Percentiles rank a stretch among this genome's conserved stretches.
Conservation (phyloP, 495 filamentous ascomycete species). For the Mycothermus thermophilus region DNA sequence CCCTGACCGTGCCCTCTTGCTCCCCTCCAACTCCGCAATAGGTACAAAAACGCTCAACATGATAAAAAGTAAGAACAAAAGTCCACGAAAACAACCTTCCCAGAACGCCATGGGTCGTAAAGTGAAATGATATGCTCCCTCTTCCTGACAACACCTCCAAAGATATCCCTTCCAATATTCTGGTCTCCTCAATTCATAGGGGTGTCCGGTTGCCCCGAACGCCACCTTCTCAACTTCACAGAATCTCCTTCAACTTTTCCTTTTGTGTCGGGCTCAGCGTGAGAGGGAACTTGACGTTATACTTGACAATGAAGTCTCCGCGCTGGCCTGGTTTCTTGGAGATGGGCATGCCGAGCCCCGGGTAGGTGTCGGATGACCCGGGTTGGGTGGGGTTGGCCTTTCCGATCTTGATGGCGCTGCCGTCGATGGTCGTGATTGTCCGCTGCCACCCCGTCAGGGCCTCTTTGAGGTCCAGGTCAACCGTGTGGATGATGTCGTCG, state of each 20-base stretch:
- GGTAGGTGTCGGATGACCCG: conserved; percentile 66
- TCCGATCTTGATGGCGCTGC: conserved; percentile 61
- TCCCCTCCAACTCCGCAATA: too few species aligned
- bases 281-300: conserved; percentile 82
- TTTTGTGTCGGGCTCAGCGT: conserved; percentile 64
- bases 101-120: too few species aligned
- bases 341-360: conserved; percentile 77
- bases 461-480: conserved; percentile 84
- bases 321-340: conserved; percentile 73
- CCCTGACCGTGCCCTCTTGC: too few species aligned
- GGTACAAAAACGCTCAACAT: too few species aligned
- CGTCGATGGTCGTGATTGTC: conserved; percentile 86
- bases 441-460: conserved; percentile 90
- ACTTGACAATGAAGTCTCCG: conserved; percentile 77
- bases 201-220: too few species aligned
- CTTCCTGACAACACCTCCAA: too few species aligned
- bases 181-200: too few species aligned
- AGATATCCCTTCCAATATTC: too few species aligned
- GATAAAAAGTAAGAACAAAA: too few species aligned
- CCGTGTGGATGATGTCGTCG: conserved; percentile 63
- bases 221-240: conserved; percentile 36
- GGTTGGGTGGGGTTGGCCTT: conserved; percentile 75
- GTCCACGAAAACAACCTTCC: too few species aligned
- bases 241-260: conserved; percentile 58
- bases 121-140: too few species aligned